A percentile compares a stretch with the other conserved stretches of the same genome.
Conservation (phyloP, 2,329 filamentous ascomycete genomes). For the Aspergillus awamori region DNA sequence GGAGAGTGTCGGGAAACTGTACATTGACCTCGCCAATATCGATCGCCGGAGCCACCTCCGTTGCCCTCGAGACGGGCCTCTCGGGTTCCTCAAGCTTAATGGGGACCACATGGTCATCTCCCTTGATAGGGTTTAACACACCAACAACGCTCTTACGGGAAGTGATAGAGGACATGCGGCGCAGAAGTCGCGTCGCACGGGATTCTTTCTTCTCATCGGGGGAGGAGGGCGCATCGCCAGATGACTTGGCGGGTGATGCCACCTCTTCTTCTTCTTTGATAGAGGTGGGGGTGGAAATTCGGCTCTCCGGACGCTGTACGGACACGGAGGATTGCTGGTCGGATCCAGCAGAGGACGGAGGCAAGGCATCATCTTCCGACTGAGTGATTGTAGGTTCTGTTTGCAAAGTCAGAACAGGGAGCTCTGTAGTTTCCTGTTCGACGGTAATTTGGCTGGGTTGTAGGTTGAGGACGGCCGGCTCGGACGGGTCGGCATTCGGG, state of each 20-base stretch:
- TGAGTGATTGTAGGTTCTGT: constrained; percentile 25
- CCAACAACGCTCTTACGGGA: constrained; percentile 53
- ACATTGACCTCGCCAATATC: constrained; percentile 91
- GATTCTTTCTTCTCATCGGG: constrained; percentile 57
- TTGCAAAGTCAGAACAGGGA: constrained; percentile 21
- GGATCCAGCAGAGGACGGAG: constrained; percentile 45
- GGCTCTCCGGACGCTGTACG: constrained; percentile 43
- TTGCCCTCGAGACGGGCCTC: constrained; percentile 8
- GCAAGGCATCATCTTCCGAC: constrained; percentile 40
- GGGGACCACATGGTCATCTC: constrained; percentile 39
- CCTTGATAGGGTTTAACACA: constrained; percentile 40
- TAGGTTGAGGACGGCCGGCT: constrained; percentile 46
- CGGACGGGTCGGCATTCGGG: constrained; percentile 29
- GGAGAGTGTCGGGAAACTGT: constrained; percentile 91
- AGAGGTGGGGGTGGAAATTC: constrained; percentile 43
- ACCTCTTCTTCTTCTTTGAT: constrained; percentile 41
- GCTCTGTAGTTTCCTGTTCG: constrained; percentile 61
- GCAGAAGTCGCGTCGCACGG: constrained; percentile 65
- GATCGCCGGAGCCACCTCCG: constrained; percentile 55
- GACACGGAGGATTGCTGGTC: constrained; percentile 43
- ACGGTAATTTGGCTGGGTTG: constrained; percentile 64
- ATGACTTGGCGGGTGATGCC: constrained; percentile 29
- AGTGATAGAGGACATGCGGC: constrained; percentile 65
- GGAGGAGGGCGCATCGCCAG: constrained; percentile 36
- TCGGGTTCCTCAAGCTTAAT: constrained; percentile 26